Conservation (phyloP, 352 stramenopile species). For the Globisporangium perplexum region DNA sequence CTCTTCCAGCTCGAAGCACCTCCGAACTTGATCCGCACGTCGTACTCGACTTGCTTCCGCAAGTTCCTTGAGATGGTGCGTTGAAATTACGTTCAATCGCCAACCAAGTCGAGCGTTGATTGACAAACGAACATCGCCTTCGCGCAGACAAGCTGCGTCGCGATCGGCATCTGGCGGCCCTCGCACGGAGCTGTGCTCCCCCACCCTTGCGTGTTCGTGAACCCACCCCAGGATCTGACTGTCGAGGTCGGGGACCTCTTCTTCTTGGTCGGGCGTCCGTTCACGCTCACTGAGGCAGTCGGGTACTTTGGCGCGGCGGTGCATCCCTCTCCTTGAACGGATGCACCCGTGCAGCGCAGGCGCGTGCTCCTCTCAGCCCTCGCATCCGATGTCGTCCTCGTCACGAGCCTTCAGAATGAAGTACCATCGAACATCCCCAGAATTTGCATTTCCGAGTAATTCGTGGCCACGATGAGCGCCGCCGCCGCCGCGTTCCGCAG, state of each 20-base stretch:
- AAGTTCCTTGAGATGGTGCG: conserved; percentile 66
- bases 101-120: not conserved
- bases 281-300: conserved; percentile 30
- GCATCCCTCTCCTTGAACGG: not conserved
- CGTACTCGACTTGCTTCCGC: conserved; percentile 58
- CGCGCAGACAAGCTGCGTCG: conserved; percentile 43
- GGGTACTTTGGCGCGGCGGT: conserved; percentile 21
- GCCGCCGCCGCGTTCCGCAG: conserved; percentile 59
- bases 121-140: not conserved
- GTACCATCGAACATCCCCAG: no score
- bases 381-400: no score
- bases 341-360: no score
- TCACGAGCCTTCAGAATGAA: no score
- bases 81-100: not conserved
- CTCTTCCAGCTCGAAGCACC: conserved; percentile 66
- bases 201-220: conserved; percentile 66
- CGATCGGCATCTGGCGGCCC: conserved; percentile 60
- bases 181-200: conserved; percentile 43
- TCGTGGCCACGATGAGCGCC: conserved; percentile 30
- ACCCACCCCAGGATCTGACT: conserved; percentile 45
- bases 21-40: conserved; percentile 36
- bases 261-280: conserved; percentile 64
- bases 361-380: no score
- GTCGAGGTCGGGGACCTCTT: conserved; percentile 56
- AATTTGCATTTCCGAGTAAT: no score